phyloP scores from a whole-genome alignment of 257 asterid species.

The Capsicum chinense region DNA sequence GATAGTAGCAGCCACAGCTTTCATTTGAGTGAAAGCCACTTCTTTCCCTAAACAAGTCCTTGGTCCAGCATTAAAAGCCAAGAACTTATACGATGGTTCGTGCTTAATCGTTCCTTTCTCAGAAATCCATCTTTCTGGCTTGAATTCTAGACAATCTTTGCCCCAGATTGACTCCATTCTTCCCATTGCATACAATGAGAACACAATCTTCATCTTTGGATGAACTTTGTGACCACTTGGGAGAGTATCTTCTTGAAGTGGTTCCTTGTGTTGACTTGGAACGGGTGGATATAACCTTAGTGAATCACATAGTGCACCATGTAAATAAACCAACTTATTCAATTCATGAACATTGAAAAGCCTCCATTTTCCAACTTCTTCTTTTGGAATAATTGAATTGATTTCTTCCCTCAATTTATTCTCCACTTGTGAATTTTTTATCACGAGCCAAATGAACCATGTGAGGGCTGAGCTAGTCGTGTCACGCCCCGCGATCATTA shows the following conservation, averaged over 20 bases:
- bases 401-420: constrained; percentile 55
- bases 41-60: constrained; percentile 65
- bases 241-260: constrained; percentile 42
- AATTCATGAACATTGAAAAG: constrained; percentile 47
- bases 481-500: constrained; percentile 73
- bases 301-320: constrained; percentile 53
- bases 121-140: constrained; percentile 61
- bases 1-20: constrained; percentile 64
- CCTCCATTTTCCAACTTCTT: constrained; percentile 36
- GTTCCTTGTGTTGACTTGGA: constrained; percentile 53
- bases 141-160: constrained; percentile 47
- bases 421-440: constrained; percentile 53
- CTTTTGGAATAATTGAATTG: constrained; percentile 25
- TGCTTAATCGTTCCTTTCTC: constrained; percentile 44
- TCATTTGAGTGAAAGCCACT: constrained; percentile 67
- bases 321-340: constrained; percentile 44
- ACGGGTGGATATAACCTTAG: constrained; percentile 59
- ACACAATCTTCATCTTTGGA: constrained; percentile 42
- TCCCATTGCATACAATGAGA: constrained; percentile 57
- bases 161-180: constrained; percentile 56
- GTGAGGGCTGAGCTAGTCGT: constrained; percentile 69
- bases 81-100: constrained; percentile 58
- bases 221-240: constrained; percentile 50
- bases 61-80: constrained; percentile 62
- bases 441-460: constrained; percentile 69